These are phyloP conservation scores for Chlorella sp. DNA, from an alignment of 139 green algal species.

Conservation along the genomic window DNA sequence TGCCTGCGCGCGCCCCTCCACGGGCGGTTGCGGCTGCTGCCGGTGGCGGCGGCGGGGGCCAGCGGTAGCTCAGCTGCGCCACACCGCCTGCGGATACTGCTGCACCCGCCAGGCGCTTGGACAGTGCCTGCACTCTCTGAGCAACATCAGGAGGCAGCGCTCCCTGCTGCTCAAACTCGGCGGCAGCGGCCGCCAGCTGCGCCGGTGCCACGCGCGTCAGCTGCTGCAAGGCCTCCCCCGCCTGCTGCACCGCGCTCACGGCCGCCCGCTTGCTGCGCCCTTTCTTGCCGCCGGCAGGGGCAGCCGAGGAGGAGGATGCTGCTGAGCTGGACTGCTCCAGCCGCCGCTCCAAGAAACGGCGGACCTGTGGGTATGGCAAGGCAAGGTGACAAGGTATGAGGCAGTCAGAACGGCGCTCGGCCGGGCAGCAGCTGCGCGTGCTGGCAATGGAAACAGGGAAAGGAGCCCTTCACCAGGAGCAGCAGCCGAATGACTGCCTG, in stretches of 20 bases:
- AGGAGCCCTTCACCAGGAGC: background rate
- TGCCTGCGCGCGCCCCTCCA: background rate
- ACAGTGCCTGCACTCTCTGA: background rate
- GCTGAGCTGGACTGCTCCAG: conserved; percentile 6
- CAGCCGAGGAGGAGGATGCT: background rate
- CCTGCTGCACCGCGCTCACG: background rate
- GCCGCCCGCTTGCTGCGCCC: background rate
- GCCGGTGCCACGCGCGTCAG: background rate
- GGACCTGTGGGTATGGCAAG: background rate
- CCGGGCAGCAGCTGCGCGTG: too few species aligned
- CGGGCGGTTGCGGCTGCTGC: background rate
- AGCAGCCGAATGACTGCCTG: background rate
- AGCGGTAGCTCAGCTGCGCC: background rate
- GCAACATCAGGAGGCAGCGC: background rate
- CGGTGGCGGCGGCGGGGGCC: background rate
- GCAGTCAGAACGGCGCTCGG: background rate
- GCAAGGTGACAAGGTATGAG: background rate
- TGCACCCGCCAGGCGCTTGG: background rate
- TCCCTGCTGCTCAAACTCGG: background rate
- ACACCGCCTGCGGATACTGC: background rate
- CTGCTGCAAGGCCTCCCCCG: background rate
- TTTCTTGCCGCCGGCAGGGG: background rate
- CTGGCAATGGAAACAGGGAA: background rate
- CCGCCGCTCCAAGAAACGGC: background rate
- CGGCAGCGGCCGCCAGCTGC: background rate